phyloP scores from a whole-genome alignment of 176 grass and related monocot genomes.

The Aegilops umbellulata region DNA sequence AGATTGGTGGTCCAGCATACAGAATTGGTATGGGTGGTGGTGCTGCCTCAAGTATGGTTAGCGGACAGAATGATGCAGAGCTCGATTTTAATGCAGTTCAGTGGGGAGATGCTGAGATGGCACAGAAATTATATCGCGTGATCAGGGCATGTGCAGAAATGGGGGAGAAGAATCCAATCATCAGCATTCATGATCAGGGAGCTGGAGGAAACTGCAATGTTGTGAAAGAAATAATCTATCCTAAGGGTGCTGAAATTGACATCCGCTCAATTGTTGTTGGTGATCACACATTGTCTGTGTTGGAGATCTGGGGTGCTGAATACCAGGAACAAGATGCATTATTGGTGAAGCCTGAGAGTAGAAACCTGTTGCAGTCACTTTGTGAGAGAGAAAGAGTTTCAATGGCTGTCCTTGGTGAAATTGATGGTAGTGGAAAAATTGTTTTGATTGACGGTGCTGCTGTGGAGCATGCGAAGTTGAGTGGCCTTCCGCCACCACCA shows the following conservation, averaged over 20 bases:
- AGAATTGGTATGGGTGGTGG: slow-evolving; percentile 97
- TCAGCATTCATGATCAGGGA: slow-evolving; percentile 97
- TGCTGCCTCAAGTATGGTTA: slow-evolving; percentile 94
- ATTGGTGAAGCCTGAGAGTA: slow-evolving; percentile 66
- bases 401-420: slow-evolving; percentile 81
- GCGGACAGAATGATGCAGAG: slow-evolving; percentile 90
- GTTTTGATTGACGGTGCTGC: slow-evolving; percentile 76
- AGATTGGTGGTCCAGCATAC: slow-evolving; percentile 93
- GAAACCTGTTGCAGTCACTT: slow-evolving; percentile 53
- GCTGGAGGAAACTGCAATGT: slow-evolving; percentile 97
- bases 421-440: slow-evolving; percentile 81
- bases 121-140: slow-evolving; percentile 86
- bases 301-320: slow-evolving; percentile 89
- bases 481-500: slow-evolving; percentile 45
- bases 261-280: slow-evolving; percentile 79
- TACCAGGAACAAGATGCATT: slow-evolving; percentile 92
- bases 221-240: slow-evolving; percentile 69
- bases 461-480: slow-evolving; percentile 51
- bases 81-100: slow-evolving; percentile 96
- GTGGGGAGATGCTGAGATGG: slow-evolving; percentile 95
- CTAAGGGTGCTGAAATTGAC: slow-evolving; percentile 87
- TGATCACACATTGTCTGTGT: slow-evolving; percentile 85
- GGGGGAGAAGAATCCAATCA: slow-evolving; percentile 83
- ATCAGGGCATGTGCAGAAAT: slow-evolving; percentile 91
- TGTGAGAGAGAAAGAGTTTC: slow-evolving; percentile 87